A percentile compares a stretch with the other conserved stretches of the same genome.
These are phyloP conservation scores for Teratosphaeria nubilosa DNA, from an alignment of 2,329 filamentous ascomycete genomes.

Conservation along the genomic window DNA sequence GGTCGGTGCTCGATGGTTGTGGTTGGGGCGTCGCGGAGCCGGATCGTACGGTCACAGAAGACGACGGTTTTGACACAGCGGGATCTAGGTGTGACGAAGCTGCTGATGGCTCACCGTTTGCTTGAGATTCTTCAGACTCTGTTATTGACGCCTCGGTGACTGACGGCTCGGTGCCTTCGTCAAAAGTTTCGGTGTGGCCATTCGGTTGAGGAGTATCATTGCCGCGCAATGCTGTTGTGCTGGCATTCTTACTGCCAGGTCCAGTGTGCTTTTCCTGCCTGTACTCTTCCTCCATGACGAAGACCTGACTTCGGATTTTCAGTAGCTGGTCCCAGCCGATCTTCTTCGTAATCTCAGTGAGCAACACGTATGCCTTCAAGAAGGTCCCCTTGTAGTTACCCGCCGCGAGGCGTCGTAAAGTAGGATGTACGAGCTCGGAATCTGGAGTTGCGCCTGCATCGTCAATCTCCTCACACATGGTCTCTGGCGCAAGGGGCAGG, in stretches of 20 bases:
- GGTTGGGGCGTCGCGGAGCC: constrained; percentile 22
- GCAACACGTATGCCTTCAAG: constrained; percentile 81
- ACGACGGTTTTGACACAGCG: constrained; percentile 26
- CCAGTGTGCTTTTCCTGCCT: constrained; percentile 66
- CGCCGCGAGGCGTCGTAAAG: constrained; percentile 73
- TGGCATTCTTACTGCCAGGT: constrained; percentile 57
- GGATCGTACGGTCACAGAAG: constrained; percentile 24
- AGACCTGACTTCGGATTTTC: constrained; percentile 90
- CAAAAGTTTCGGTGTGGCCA: constrained; percentile 27
- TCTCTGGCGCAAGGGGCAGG: constrained; percentile 79
- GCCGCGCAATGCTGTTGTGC: constrained; percentile 66
- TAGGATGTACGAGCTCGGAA: constrained; percentile 77
- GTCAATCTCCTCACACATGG: constrained; percentile 89
- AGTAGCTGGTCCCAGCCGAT: constrained; percentile 97
- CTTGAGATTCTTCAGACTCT: constrained; percentile 5
- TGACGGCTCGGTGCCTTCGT: constrained; percentile 23
- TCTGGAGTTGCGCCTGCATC: constrained; percentile 71
- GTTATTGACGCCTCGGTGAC: constrained; percentile 24
- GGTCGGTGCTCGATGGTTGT: constrained; percentile 34
- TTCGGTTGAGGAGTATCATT: constrained; percentile 47
- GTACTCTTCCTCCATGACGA: constrained; percentile 99
- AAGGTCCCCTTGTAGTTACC: constrained; percentile 92
- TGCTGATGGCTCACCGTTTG: constrained; percentile 19
- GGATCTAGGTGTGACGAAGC: constrained; percentile 22
- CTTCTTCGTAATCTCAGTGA: constrained; percentile 91